Percentiles rank a stretch among this genome's conserved stretches.
Evolutionary conservation across 176 grass and related monocot genomes (phyloP).

Genomic region (Oryza meyeriana): DNA sequence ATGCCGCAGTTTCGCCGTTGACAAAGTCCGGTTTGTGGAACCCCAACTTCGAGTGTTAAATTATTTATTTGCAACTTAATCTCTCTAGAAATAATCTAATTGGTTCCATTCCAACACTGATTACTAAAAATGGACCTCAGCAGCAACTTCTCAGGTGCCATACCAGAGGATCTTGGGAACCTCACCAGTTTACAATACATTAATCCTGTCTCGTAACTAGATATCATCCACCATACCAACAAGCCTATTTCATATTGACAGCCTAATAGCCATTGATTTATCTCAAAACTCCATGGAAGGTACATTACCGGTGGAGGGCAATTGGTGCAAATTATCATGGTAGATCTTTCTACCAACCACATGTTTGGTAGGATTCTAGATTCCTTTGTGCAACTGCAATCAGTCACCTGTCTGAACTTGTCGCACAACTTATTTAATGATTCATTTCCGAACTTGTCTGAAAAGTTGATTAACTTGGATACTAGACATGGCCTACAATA

Average conservation of each 20-base stretch:
- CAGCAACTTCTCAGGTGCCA: neutral
- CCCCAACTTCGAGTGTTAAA: too few relatives aligned
- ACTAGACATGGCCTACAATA: neutral
- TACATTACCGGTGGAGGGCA: neutral
- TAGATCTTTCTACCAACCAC: neutral
- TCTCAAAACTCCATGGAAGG: neutral
- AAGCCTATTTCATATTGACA: neutral
- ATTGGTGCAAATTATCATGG: neutral
- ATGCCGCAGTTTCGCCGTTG: too few relatives aligned
- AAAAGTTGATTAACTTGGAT: neutral
- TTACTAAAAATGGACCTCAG: too few relatives aligned
- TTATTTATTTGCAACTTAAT: too few relatives aligned
- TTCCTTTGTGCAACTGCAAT: neutral
- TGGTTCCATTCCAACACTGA: too few relatives aligned
- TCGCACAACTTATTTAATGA: neutral
- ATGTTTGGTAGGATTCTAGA: neutral
- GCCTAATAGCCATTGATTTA: neutral
- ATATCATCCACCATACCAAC: neutral
- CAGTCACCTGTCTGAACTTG: neutral
- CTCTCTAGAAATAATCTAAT: too few relatives aligned
- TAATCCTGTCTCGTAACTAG: neutral
- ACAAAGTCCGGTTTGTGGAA: too few relatives aligned
- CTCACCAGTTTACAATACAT: neutral
- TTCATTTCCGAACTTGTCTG: neutral
- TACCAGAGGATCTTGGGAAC: neutral